A percentile compares a stretch with the other conserved stretches of the same genome.
These are phyloP conservation scores for Phytophthora foliorum DNA, from an alignment of 352 stramenopile genomes.

Conservation along the genomic window DNA sequence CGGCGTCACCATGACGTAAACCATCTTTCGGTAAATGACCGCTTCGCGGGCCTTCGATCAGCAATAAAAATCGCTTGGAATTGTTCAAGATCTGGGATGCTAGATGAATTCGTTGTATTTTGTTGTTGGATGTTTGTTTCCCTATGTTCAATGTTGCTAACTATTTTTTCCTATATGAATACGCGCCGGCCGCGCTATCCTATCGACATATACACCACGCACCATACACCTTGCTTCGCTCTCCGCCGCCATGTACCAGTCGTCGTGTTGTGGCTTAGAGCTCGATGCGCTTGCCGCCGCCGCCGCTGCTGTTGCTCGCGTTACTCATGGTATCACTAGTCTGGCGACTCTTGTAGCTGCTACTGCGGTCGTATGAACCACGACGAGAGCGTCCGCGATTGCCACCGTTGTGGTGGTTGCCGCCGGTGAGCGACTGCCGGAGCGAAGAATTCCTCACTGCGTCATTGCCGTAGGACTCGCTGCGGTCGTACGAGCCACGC, in stretches of 20 bases:
- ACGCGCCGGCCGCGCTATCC: constrained; percentile 14
- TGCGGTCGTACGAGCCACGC: constrained; percentile 66
- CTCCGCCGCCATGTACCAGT: constrained; percentile 26
- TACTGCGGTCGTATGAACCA: constrained; percentile 69
- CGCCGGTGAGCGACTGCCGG: constrained; percentile 48
- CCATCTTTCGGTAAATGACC: no score
- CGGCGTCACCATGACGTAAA: no score
- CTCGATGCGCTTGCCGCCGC: constrained; percentile 77
- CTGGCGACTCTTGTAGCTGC: constrained; percentile 49
- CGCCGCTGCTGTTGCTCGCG: constrained; percentile 57
- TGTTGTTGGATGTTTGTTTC: constrained; percentile 23
- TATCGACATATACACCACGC: constrained; percentile 43
- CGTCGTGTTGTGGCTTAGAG: constrained; percentile 51
- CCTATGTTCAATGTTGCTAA: constrained; percentile 42
- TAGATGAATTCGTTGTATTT: constrained; percentile 33
- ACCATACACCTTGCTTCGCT: constrained; percentile 39
- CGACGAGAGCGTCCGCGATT: constrained; percentile 63
- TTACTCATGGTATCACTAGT: constrained; percentile 64
- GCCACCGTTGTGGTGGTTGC: constrained; percentile 43
- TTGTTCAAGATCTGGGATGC: no score
- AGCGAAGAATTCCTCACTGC: constrained; percentile 47
- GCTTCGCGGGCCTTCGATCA: no score
- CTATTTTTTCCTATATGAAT: constrained; percentile 41
- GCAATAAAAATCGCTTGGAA: no score
- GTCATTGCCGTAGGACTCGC: constrained; percentile 42